A percentile compares a stretch with the other conserved stretches of the same genome.
phyloP scores from a whole-genome alignment of 1,284 basidiomycete genomes.

The Cryptococcus sp. region DNA sequence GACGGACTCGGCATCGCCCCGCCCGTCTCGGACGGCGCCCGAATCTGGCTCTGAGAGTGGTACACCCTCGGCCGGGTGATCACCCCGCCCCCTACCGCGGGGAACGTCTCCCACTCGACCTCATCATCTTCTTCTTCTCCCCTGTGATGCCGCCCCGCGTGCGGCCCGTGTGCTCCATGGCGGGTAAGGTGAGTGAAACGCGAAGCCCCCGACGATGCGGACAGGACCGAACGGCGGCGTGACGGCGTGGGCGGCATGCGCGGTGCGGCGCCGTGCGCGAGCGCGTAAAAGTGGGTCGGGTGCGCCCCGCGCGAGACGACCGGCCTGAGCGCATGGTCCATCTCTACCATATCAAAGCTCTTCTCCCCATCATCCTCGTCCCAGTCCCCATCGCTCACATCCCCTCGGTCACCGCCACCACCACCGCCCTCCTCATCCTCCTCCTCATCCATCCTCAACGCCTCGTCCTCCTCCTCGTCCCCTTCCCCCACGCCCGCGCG shows the following conservation, averaged over 20 bases:
- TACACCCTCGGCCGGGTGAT: slow-evolving; percentile 69
- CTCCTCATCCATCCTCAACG: slow-evolving; percentile 33
- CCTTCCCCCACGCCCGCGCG: too few species aligned
- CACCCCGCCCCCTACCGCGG: slow-evolving; percentile 71
- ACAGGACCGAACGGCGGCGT: too few species aligned
- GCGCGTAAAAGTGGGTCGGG: too few species aligned
- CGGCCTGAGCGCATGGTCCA: slow-evolving; percentile 23
- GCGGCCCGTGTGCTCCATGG: too few species aligned
- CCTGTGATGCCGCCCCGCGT: too few species aligned
- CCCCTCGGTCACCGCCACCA: too few species aligned
- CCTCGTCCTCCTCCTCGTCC: slow-evolving; percentile 63
- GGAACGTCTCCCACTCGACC: slow-evolving; percentile 55
- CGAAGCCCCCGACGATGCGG: too few species aligned
- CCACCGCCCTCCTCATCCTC: too few species aligned
- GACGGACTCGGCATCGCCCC: slow-evolving; percentile 43
- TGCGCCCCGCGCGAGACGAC: slow-evolving; percentile 2
- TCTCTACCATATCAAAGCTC: slow-evolving; percentile 30
- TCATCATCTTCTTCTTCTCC: slow-evolving; percentile 21
- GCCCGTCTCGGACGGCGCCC: slow-evolving; percentile 51
- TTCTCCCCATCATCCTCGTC: slow-evolving; percentile 27
- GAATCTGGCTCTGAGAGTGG: slow-evolving; percentile 66
- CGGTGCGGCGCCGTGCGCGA: too few species aligned
- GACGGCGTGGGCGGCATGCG: too few species aligned
- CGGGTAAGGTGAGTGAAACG: too few species aligned
- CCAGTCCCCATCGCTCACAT: slow-evolving; percentile 31